These are phyloP conservation scores for Iberis amara DNA, from an alignment of 441 rosid genomes.

Conservation along the genomic window DNA sequence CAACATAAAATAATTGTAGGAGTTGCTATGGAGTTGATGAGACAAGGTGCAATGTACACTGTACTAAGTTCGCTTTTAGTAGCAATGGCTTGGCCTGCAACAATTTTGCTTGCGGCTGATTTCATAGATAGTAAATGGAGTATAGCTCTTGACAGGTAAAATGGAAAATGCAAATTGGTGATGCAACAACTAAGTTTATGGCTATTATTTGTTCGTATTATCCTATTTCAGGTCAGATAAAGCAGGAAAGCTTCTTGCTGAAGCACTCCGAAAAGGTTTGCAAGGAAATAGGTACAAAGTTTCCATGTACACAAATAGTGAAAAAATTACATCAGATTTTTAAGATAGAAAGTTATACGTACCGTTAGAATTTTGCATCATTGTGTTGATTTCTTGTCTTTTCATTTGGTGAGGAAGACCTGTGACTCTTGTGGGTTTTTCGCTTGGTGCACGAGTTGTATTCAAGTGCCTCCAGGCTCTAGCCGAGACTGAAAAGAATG, in stretches of 20 bases:
- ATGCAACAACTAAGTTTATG: conserved; percentile 9
- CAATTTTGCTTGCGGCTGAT: conserved; percentile 60
- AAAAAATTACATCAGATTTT: too few relatives aligned
- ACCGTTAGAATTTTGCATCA: not conserved
- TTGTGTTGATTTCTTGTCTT: not conserved
- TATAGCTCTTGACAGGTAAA: conserved; percentile 70
- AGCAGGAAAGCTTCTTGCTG: conserved; percentile 81
- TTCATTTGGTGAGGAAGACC: conserved; percentile 43
- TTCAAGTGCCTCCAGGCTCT: conserved; percentile 73
- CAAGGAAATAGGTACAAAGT: conserved; percentile 71
- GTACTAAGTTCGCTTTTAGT: conserved; percentile 63
- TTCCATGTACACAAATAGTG: not conserved
- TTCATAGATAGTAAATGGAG: conserved; percentile 80
- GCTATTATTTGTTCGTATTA: not conserved
- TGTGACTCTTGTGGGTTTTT: conserved; percentile 77
- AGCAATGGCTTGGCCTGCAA: conserved; percentile 78
- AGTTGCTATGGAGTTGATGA: conserved; percentile 64
- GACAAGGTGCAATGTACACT: conserved; percentile 80
- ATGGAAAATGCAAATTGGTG: not conserved
- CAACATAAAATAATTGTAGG: conserved; percentile 38
- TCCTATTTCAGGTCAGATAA: conserved; percentile 51
- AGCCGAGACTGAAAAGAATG: conserved; percentile 57
- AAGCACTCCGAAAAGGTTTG: conserved; percentile 65
- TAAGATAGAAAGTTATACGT: not conserved
- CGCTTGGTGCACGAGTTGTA: conserved; percentile 82